Evolutionary conservation across 208 protist species (phyloP), one percentile per base, ranked within the genome.

Genomic region (Trypanosomatidae sp.): DNA sequence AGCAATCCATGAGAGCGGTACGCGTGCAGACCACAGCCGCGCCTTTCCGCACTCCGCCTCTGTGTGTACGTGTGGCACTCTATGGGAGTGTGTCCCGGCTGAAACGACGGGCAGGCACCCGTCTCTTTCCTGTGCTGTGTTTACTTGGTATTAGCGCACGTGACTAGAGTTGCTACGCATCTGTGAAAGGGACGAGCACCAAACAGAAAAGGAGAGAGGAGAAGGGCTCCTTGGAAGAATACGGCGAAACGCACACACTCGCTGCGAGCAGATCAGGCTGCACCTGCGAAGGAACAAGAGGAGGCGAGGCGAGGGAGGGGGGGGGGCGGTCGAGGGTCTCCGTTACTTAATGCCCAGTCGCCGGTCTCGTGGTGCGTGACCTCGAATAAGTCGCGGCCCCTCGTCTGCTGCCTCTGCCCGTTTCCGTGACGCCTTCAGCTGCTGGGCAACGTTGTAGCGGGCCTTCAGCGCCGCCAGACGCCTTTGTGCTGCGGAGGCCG

Each of bases 401-500:
- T 69, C 76, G 13, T 69, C 66, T 10, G 66, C 62, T 6, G 60
- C 60, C 36, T 70, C 65, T 43, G 73, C 56, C 41, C 49, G 49
- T 53, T 66, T 64, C 50, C 74, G 53, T 15, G 76, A 75, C 1
- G 76, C 80, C 66, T 87, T 84, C 17, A 90, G 66, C 56, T 69
- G 58, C 66, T 93, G 80, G 0, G 87, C 86, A 49, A 91, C 79
- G 17, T 84, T 80, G 68, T 94, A 87, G 25, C 92, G 89, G 3
- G 86, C 82, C 76, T 96, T 96, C 13, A 96, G 80, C 17, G 92
- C 92, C 0, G 67, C 73, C 62, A 96, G 60, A 3, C 89, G 83
- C 10, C 88, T 81, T 66, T 84, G 78, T 50, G 91, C 80, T 1
- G 78, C 72, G 9, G 73, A 69, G 49, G 15, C 19, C 30, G 66